Evolutionary conservation across 2,329 filamentous ascomycete species (phyloP).

Genomic region (Dactylellina cionopaga): DNA sequence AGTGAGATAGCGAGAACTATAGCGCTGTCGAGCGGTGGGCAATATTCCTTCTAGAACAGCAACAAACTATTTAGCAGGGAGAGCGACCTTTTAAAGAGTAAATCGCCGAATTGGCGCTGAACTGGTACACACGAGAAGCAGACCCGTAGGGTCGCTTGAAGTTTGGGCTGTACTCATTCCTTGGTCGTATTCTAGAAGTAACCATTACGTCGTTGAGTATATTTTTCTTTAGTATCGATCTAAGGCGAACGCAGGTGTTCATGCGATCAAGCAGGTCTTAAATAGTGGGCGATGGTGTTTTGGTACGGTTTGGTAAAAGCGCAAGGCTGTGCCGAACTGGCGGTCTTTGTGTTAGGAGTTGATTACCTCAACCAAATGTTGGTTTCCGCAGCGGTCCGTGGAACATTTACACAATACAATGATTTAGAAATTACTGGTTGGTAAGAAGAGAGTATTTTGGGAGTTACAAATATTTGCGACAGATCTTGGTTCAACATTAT

Average conservation of each 20-base stretch:
- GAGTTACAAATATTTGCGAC: too few relatives aligned
- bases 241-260: slow-evolving; percentile 1
- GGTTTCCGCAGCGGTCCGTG: not conserved
- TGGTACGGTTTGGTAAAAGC: slow-evolving; percentile 3
- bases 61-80: not conserved
- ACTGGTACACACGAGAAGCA: slow-evolving; percentile 32
- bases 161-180: slow-evolving; percentile 37
- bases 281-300: not conserved
- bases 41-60: slow-evolving; percentile 53
- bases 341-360: not conserved
- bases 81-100: not conserved
- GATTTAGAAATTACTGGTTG: not conserved
- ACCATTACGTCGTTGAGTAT: slow-evolving; percentile 38
- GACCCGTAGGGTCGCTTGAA: slow-evolving; percentile 41
- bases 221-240: not conserved
- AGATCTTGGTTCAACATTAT: too few relatives aligned
- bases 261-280: slow-evolving; percentile 10
- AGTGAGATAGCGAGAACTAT: slow-evolving; percentile 56
- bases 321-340: not conserved
- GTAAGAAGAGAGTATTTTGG: too few relatives aligned
- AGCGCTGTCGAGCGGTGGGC: slow-evolving; percentile 54
- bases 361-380: not conserved
- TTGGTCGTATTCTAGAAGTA: slow-evolving; percentile 12
- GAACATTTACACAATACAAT: not conserved
- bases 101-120: not conserved